Base-by-base conservation (phyloP, 2,329 filamentous ascomycete species). In the Exserohilum rostratum region DNA sequence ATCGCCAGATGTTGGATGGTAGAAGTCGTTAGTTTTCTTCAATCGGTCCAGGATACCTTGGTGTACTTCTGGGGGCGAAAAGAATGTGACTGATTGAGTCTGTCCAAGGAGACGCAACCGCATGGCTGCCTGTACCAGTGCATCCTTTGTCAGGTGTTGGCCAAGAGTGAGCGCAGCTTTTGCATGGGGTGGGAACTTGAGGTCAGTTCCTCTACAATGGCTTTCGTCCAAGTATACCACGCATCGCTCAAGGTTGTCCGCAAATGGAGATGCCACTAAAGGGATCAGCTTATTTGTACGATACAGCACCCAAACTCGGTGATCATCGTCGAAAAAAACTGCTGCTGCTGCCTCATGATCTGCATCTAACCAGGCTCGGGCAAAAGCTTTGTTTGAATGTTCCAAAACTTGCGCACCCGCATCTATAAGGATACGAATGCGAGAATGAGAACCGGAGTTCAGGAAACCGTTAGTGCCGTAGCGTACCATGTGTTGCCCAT, bases 101-200 rank as follows among this genome's bases (percentile, higher is more conserved):
- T 77, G 77, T 0, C 75, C 80, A 0, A 90, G 74, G 40, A 88
- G 82, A 1, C 87, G 79, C 0, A 90, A 70, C 54, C 87, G 76
- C 86, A 90, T 89, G 0, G 86, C 85, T 48, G 86, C 87, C 84
- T 89, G 85, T 0, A 87, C 84, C 0, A 82, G 80, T 7, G 83
- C 79, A 50, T 88, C 86, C 54, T 88, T 88, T 0, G 83, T 86
- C 48, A 85, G 80, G 1, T 80, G 78, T 0, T 83, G 74, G 0
- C 82, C 82, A 0, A 88, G 70, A 0, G 85, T 88, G 1, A 88
- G 61, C 0, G 84, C 85, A 0, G 80, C 85, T 1, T 51, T 60
- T 0, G 82, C 80, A 1, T 65, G 1, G 0, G 64, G 22, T 0
- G 84, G 84, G 1, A 88, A 71, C 53, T 82, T 84, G 1, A 88